Conservation (phyloP, 352 stramenopile species). For the Pythium brachiatum region DNA sequence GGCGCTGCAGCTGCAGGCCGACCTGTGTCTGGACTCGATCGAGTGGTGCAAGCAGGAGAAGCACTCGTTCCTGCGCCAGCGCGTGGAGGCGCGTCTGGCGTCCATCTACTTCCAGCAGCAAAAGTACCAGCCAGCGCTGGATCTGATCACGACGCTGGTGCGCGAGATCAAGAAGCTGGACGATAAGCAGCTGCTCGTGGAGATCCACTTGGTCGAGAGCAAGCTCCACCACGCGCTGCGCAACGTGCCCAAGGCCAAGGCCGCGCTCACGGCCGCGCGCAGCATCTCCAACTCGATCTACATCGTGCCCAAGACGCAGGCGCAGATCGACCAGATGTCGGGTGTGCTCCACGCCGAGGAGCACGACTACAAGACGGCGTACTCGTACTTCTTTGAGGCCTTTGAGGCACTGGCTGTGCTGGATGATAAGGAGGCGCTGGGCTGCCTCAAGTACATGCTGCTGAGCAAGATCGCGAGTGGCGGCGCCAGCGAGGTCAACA, state of each 20-base stretch:
- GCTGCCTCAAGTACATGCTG: slow-evolving; percentile 99
- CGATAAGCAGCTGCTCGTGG: slow-evolving; percentile 99
- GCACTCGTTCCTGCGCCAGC: slow-evolving; percentile 97
- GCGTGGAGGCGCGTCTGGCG: slow-evolving; percentile 95
- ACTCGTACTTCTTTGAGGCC: slow-evolving; percentile 99
- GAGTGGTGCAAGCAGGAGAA: slow-evolving; percentile 93
- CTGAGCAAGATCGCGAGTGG: slow-evolving; percentile 95
- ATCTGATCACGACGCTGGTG: slow-evolving; percentile 93
- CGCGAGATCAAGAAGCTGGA: slow-evolving; percentile 99
- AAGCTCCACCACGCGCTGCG: slow-evolving; percentile 97
- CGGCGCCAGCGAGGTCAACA: slow-evolving; percentile 91
- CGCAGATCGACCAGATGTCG: slow-evolving; percentile 96
- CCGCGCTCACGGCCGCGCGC: slow-evolving; percentile 95
- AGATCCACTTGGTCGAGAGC: slow-evolving; percentile 98
- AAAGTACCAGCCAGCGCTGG: slow-evolving; percentile 91
- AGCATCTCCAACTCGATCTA: slow-evolving; percentile 99
- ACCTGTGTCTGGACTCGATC: slow-evolving; percentile 96
- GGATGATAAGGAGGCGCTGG: slow-evolving; percentile 80
- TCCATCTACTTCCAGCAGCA: slow-evolving; percentile 88
- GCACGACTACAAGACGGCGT: slow-evolving; percentile 98
- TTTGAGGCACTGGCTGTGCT: slow-evolving; percentile 95
- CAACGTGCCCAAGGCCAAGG: slow-evolving; percentile 96
- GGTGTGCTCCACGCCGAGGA: slow-evolving; percentile 97
- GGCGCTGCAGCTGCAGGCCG: slow-evolving; percentile 92
- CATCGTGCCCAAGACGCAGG: slow-evolving; percentile 94